These are phyloP conservation scores for Linnemannia hyalina DNA, from an alignment of 192 early-diverging fungal species.

Conservation along the genomic window DNA sequence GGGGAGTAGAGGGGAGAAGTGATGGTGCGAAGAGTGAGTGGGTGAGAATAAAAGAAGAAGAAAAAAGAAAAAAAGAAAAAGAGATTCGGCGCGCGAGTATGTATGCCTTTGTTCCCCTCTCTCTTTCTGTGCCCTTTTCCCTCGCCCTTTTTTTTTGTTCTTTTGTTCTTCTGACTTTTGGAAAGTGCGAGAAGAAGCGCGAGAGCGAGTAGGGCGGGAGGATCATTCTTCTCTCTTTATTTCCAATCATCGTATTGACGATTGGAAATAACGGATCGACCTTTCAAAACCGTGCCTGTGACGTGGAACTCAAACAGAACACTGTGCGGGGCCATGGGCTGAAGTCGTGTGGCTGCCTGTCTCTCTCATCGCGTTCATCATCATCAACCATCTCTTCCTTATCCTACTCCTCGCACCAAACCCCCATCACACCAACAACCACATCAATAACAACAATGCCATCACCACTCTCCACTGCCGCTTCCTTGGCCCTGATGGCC, in stretches of 20 bases:
- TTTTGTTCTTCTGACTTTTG: not conserved
- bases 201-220: not conserved
- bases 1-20: not conserved
- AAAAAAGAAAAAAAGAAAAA: not conserved
- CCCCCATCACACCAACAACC: not conserved
- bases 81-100: not conserved
- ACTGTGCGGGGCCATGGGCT: not conserved
- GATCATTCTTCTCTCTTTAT: constrained; percentile 3
- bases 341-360: not conserved
- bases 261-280: not conserved
- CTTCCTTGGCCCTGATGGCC: constrained; percentile 41
- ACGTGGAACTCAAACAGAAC: not conserved
- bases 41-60: constrained; percentile 5
- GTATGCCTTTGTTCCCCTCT: not conserved
- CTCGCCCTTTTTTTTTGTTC: not conserved
- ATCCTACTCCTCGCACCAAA: not conserved
- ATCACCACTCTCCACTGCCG: constrained; percentile 32
- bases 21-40: not conserved
- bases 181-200: constrained; percentile 3
- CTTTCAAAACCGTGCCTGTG: not conserved
- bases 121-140: not conserved
- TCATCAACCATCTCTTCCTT: not conserved
- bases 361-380: not conserved
- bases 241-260: not conserved
- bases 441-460: constrained; percentile 18